Conservation (phyloP, 345 rosid genomes). For the Bruguiera gymnorhiza region DNA sequence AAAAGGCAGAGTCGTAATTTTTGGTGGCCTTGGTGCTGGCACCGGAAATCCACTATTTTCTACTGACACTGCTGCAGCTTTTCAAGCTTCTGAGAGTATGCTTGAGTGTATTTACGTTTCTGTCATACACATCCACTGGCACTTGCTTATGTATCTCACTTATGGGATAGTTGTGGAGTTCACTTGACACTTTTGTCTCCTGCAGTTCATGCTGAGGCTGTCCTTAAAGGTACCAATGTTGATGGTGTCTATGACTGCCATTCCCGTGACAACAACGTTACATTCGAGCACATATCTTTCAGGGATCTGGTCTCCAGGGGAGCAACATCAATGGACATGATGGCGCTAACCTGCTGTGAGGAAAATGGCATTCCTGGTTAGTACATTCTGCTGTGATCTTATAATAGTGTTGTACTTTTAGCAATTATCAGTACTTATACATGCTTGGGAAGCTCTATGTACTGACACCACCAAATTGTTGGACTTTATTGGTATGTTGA, state of each 20-base stretch:
- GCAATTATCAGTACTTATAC: too few species aligned
- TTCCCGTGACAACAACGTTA: slow-evolving; percentile 1
- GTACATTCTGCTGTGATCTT: neutral
- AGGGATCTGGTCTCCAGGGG: slow-evolving; percentile 1
- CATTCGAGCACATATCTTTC: neutral
- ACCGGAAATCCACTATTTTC: neutral
- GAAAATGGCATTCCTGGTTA: slow-evolving; percentile 4
- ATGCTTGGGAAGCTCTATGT: too few species aligned
- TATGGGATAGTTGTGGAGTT: neutral
- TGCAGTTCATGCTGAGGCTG: slow-evolving; percentile 2
- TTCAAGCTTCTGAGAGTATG: slow-evolving; percentile 5
- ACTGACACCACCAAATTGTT: too few species aligned
- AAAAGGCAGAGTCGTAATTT: neutral
- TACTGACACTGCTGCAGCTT: slow-evolving; percentile 5
- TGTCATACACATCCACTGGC: too few species aligned
- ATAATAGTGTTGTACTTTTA: too few species aligned
- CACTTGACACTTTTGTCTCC: neutral
- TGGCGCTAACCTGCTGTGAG: neutral
- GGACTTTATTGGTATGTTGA: too few species aligned
- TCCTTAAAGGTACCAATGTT: slow-evolving; percentile 9
- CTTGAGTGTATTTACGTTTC: too few species aligned
- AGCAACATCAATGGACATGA: slow-evolving; percentile 5
- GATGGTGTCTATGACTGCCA: slow-evolving; percentile 5
- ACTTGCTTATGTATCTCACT: too few species aligned
- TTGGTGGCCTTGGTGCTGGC: neutral